Percentiles rank a stretch among this genome's conserved stretches.
phyloP scores from a whole-genome alignment of 2,329 filamentous ascomycete genomes.

The Fusarium albidum region DNA sequence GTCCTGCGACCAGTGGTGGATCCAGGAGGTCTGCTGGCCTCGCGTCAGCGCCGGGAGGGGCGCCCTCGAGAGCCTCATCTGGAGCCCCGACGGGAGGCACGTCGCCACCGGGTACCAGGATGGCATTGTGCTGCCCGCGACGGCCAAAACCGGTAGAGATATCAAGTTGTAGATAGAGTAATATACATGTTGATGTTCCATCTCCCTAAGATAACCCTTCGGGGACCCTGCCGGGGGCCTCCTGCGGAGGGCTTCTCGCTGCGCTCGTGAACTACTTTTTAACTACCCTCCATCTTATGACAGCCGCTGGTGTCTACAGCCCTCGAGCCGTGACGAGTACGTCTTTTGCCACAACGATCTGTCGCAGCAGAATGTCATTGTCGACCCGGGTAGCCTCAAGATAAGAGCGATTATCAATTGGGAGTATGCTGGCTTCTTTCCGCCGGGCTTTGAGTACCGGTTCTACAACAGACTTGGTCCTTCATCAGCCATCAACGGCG shows the following conservation, averaged over 20 bases:
- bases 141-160: background rate
- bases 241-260: no score
- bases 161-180: constrained; percentile 12
- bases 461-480: constrained; percentile 31
- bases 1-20: constrained; percentile 59
- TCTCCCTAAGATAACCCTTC: background rate
- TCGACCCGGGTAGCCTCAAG: constrained; percentile 40
- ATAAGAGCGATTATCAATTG: constrained; percentile 49
- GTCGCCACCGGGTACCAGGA: constrained; percentile 65
- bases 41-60: constrained; percentile 56
- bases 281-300: no score
- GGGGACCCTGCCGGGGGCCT: no score
- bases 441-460: constrained; percentile 34
- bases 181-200: background rate
- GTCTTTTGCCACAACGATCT: constrained; percentile 39
- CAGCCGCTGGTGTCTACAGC: constrained; percentile 32
- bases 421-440: constrained; percentile 50
- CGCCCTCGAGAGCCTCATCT: constrained; percentile 59
- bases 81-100: constrained; percentile 62
- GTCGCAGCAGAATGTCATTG: constrained; percentile 36
- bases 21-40: constrained; percentile 61
- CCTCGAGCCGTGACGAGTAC: constrained; percentile 25
- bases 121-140: constrained; percentile 50
- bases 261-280: no score
- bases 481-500: background rate